Base-by-base conservation (phyloP, 805 yeast species). In the Hanseniaspora guilliermondii region DNA sequence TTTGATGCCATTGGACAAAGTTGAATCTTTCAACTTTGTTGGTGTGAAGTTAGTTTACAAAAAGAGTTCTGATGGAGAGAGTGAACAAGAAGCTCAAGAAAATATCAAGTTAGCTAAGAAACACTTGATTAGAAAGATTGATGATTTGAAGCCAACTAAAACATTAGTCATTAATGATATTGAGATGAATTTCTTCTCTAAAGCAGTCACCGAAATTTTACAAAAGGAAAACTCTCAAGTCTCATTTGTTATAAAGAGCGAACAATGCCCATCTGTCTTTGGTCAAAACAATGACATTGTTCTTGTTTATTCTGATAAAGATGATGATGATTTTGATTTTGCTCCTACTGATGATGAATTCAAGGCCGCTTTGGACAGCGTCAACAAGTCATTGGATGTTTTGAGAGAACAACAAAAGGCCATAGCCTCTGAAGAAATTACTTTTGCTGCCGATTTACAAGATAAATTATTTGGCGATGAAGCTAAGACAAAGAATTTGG, bases 101-200 rank as follows among this genome's bases (percentile, higher is more conserved):
- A 78, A 78, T 3, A 74, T 78, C 58, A 80, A 82, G 64, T 61
- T 66, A 14, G 85, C 87, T 37, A 85, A 89, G 68, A 81, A 79
- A 59, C 78, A 78, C 19, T 73, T 93, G 56, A 87, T 93, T 56
- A 73, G 78, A 36, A 68, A 75, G 21, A 96, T 93, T 54, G 88
- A 87, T 68, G 71, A 73, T 52, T 74, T 83, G 54, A 72, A 87
- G 8, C 96, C 97, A 36, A 72, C 76, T 42, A 77, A 78, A 56
- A 76, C 87, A 35, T 69, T 70, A 57, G 70, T 71, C 11, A 70
- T 87, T 44, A 64, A 71, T 7, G 95, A 85, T 61, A 76, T 91
- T 59, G 87, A 84, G 60, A 68, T 79, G 12, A 65, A 65, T 46
- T 56, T 68, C 33, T 68, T 65, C 58, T 62, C 60, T 40, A 63